Conservation (phyloP, 2,329 filamentous ascomycete genomes). For the Trichoderma atroviride region DNA sequence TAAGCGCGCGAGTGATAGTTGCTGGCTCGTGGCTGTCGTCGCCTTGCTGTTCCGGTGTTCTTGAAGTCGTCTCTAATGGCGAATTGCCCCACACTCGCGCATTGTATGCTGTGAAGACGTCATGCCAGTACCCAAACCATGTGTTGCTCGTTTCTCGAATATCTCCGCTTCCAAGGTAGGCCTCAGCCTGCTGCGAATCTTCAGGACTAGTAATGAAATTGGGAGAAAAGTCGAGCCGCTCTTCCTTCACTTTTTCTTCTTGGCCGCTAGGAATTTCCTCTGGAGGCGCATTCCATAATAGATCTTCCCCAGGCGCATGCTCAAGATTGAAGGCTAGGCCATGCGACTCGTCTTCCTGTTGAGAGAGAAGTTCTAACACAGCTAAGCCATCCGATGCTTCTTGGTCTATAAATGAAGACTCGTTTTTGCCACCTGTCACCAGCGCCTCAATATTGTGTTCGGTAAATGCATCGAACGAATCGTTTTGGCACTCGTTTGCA, state of each 20-base stretch:
- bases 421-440: neutral
- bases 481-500: conserved; percentile 2
- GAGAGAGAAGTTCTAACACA: conserved; percentile 8
- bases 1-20: neutral
- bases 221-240: conserved; percentile 1
- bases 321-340: too few species aligned
- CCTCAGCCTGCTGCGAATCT: neutral
- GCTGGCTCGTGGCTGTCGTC: neutral
- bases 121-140: conserved; percentile 7
- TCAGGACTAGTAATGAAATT: neutral
- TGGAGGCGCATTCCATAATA: neutral
- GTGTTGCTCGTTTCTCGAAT: neutral
- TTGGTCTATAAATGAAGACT: neutral
- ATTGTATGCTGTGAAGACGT: conserved; percentile 15
- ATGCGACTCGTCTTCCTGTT: neutral
- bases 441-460: neutral
- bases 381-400: conserved; percentile 11
- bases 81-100: conserved; percentile 16
- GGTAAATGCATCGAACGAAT: neutral
- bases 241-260: neutral
- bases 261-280: neutral
- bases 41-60: neutral
- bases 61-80: neutral
- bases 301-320: neutral
- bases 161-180: conserved; percentile 1